Conservation (phyloP, 176 grass and related monocot species). For the Oryza officinalis region DNA sequence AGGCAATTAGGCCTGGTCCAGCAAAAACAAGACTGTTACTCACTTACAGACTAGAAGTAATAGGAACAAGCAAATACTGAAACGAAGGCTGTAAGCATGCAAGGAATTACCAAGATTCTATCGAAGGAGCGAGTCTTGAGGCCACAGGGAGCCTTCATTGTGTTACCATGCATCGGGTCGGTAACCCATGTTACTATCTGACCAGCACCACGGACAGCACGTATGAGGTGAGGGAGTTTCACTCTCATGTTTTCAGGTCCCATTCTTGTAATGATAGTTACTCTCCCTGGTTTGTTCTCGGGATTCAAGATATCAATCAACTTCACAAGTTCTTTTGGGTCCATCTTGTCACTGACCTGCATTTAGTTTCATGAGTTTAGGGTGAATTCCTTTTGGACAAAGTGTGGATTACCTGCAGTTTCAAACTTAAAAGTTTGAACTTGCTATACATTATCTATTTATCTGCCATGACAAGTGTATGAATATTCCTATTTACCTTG, state of each 20-base stretch:
- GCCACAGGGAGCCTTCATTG: constrained; percentile 91
- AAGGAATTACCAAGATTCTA: constrained; percentile 69
- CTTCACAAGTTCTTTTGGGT: constrained; percentile 79
- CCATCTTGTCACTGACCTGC: constrained; percentile 93
- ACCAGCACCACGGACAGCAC: constrained; percentile 80
- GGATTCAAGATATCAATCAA: constrained; percentile 93
- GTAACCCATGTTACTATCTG: constrained; percentile 92
- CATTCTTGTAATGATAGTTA: constrained; percentile 85
- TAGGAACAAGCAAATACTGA: not conserved
- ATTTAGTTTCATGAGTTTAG: constrained; percentile 9
- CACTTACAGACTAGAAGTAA: constrained; percentile 8
- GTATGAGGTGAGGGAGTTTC: constrained; percentile 86
- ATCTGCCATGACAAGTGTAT: not conserved
- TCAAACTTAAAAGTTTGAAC: not conserved
- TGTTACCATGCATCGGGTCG: constrained; percentile 97
- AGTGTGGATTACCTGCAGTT: not conserved
- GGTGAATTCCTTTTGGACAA: not conserved
- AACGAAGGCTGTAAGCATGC: constrained; percentile 2
- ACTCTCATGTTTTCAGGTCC: constrained; percentile 96
- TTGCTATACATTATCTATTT: not conserved
- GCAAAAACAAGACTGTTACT: constrained; percentile 9
- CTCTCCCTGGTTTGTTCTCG: constrained; percentile 78
- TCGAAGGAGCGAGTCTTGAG: constrained; percentile 92
- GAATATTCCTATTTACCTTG: constrained; percentile 58
- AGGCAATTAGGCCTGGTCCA: not conserved